Conservation (phyloP, 1,284 basidiomycete genomes). For the Tausonia pullulans region DNA sequence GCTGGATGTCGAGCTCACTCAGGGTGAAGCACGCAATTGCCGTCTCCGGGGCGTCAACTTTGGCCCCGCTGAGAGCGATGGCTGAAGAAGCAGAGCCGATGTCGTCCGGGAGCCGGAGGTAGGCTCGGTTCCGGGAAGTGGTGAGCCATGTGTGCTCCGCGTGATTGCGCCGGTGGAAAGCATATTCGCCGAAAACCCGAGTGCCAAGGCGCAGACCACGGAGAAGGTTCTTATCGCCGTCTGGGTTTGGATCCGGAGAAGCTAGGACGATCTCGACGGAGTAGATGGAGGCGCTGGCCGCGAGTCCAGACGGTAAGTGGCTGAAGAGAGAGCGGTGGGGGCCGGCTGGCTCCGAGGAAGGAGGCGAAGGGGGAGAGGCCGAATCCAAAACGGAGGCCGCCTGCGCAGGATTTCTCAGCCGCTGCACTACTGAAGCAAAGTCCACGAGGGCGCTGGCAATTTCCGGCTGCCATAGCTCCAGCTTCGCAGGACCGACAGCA, state of each 20-base stretch:
- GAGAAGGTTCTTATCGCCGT: slow-evolving; percentile 51
- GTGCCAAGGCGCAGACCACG: slow-evolving; percentile 60
- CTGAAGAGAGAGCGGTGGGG: neutral
- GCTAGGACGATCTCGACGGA: slow-evolving; percentile 59
- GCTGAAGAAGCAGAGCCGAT: slow-evolving; percentile 47
- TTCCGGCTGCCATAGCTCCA: too few relatives aligned
- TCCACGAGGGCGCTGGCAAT: too few relatives aligned
- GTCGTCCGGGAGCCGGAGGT: slow-evolving; percentile 47
- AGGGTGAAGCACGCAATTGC: slow-evolving; percentile 28
- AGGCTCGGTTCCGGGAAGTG: slow-evolving; percentile 37
- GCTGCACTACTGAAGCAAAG: too few relatives aligned
- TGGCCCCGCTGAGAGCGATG: slow-evolving; percentile 35
- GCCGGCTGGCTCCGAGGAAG: neutral
- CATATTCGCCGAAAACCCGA: slow-evolving; percentile 49
- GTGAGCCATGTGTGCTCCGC: slow-evolving; percentile 40
- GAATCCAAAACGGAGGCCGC: too few relatives aligned
- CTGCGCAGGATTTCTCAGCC: too few relatives aligned
- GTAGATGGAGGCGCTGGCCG: slow-evolving; percentile 48
- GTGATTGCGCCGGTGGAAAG: slow-evolving; percentile 41
- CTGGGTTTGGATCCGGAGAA: slow-evolving; percentile 62
- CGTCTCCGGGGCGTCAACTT: slow-evolving; percentile 37
- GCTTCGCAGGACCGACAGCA: too few relatives aligned
- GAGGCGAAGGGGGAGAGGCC: neutral
- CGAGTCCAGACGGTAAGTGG: slow-evolving; percentile 45
- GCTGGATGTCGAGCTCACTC: slow-evolving; percentile 25